phyloP scores from a whole-genome alignment of 2,329 filamentous ascomycete genomes.

The Phoma sp. region DNA sequence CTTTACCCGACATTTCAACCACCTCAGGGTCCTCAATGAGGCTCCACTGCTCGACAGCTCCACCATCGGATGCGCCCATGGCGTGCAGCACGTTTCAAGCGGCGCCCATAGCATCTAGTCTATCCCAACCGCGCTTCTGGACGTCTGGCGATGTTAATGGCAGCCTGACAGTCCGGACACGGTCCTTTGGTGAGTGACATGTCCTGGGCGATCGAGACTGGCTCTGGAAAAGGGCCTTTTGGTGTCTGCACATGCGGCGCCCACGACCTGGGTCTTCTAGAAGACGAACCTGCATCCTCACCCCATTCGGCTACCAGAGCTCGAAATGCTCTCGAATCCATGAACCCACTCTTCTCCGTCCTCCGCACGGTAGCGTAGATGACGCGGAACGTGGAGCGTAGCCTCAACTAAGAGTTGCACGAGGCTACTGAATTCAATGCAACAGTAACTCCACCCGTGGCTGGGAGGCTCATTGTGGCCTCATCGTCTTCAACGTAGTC shows the following conservation, averaged over 20 bases:
- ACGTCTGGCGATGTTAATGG: conserved; percentile 5
- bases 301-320: background rate
- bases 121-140: conserved; percentile 24
- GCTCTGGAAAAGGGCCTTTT: conserved; percentile 9
- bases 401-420: background rate
- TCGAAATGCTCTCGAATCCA: background rate
- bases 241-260: background rate
- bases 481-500: background rate
- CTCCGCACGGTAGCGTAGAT: conserved; percentile 2
- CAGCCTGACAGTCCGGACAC: background rate
- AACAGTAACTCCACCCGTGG: conserved; percentile 11
- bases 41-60: conserved; percentile 27
- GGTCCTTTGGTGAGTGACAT: background rate
- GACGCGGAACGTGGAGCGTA: conserved; percentile 8
- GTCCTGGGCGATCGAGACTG: background rate
- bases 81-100: conserved; percentile 26
- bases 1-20: conserved; percentile 29
- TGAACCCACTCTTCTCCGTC: background rate
- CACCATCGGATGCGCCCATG: conserved; percentile 21
- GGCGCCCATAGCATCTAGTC: conserved; percentile 20
- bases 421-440: conserved; percentile 1
- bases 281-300: background rate
- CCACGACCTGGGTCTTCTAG: background rate
- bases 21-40: conserved; percentile 29
- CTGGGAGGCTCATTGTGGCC: conserved; percentile 3